Evolutionary conservation across 805 yeast species (phyloP).

Genomic region (Starmerella roubikii): DNA sequence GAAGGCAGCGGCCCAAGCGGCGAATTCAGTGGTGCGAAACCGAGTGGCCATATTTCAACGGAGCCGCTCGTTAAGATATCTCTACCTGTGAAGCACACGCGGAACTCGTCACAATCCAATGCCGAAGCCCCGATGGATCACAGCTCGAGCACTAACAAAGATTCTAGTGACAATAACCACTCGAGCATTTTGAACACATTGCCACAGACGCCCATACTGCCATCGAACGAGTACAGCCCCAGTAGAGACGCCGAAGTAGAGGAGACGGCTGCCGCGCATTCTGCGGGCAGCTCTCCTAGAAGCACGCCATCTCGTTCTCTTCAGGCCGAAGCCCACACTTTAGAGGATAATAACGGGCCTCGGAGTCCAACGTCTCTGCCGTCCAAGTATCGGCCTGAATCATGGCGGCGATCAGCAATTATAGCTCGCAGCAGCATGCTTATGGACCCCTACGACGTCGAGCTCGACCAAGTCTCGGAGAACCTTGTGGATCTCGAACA

Average conservation of each 20-base stretch:
- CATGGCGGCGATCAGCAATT: conserved; percentile 16
- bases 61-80: conserved; percentile 15
- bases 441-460: not conserved
- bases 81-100: conserved; percentile 10
- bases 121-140: not conserved
- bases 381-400: conserved; percentile 14
- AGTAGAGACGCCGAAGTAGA: no score
- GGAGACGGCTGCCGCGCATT: no score
- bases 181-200: conserved; percentile 1
- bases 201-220: conserved; percentile 5
- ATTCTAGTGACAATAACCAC: not conserved
- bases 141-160: not conserved
- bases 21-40: no score
- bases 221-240: no score
- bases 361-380: conserved; percentile 15
- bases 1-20: no score
- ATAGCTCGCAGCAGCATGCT: conserved; percentile 4
- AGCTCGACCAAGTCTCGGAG: not conserved
- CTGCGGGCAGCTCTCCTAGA: not conserved
- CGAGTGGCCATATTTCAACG: no score
- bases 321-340: not conserved
- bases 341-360: not conserved
- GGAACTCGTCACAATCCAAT: conserved; percentile 1
- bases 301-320: not conserved
- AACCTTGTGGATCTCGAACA: conserved; percentile 23